Evolutionary conservation across 441 rosid genomes (phyloP).

Genomic region (Codiaeum variegatum): DNA sequence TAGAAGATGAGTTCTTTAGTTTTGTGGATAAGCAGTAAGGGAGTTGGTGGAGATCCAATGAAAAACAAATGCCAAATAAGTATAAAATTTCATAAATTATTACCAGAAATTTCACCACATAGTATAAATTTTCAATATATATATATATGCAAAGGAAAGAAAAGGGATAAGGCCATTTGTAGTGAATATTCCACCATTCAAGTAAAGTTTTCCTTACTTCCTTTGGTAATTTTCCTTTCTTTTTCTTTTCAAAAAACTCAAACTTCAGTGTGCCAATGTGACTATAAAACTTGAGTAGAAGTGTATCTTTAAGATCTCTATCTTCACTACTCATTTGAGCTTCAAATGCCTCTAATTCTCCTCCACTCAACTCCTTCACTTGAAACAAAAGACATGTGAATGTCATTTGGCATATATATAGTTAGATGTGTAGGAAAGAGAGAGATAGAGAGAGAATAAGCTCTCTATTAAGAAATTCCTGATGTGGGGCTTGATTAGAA

Average conservation of each 20-base stretch:
- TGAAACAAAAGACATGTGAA: conserved; percentile 68
- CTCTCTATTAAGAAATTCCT: conserved; percentile 19
- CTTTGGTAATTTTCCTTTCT: conserved; percentile 95
- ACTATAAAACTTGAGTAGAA: conserved; percentile 42
- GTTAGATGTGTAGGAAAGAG: conserved; percentile 26
- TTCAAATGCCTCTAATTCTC: conserved; percentile 53
- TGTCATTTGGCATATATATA: conserved; percentile 49
- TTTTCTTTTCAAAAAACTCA: conserved; percentile 92
- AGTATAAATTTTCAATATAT: background rate
- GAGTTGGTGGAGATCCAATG: conserved; percentile 45
- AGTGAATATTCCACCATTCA: conserved; percentile 91
- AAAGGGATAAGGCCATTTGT: conserved; percentile 92
- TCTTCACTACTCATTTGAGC: conserved; percentile 46
- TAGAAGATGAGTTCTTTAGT: conserved; percentile 26
- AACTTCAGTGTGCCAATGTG: conserved; percentile 78
- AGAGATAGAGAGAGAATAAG: conserved; percentile 15
- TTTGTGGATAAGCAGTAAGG: conserved; percentile 33
- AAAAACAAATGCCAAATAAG: conserved; percentile 9
- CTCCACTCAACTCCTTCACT: conserved; percentile 56
- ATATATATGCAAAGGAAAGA: background rate
- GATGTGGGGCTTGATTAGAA: conserved; percentile 27
- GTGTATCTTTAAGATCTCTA: conserved; percentile 52
- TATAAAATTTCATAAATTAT: background rate
- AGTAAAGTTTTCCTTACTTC: conserved; percentile 94
- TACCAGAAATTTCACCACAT: background rate